phyloP scores from a whole-genome alignment of 345 rosid genomes.

The thale cress (Arabidopsis thaliana) region DNA sequence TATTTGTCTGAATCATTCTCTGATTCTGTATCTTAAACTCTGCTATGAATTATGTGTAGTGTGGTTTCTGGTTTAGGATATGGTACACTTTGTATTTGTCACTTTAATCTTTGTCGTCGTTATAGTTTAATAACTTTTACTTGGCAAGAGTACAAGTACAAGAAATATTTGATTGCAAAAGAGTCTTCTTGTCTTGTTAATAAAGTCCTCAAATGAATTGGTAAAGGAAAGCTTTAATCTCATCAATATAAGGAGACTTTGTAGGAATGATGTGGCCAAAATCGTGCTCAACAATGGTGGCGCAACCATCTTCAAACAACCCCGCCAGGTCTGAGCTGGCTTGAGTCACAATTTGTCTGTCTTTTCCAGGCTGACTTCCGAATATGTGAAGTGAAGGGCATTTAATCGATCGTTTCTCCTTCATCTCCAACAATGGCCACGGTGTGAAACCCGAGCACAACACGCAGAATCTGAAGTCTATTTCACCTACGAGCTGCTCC shows the following conservation, averaged over 20 bases:
- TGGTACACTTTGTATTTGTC: constrained; percentile 30
- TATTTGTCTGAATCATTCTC: constrained; percentile 20
- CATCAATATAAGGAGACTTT: constrained; percentile 68
- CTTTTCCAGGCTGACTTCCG: constrained; percentile 68
- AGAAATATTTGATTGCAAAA: constrained; percentile 28
- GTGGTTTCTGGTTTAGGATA: constrained; percentile 43
- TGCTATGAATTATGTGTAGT: constrained; percentile 33
- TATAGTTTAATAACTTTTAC: constrained; percentile 13
- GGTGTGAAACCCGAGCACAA: constrained; percentile 80
- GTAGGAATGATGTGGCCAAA: constrained; percentile 92
- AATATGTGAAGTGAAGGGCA: constrained; percentile 92
- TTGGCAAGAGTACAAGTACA: constrained; percentile 30
- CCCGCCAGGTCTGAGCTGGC: constrained; percentile 67
- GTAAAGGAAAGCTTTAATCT: constrained; percentile 67
- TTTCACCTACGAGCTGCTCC: constrained; percentile 53
- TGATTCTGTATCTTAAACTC: constrained; percentile 34
- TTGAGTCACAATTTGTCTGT: constrained; percentile 75
- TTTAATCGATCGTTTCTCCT: constrained; percentile 49
- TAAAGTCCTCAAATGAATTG: constrained; percentile 56
- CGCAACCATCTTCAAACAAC: constrained; percentile 61
- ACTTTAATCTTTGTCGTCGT: constrained; percentile 16
- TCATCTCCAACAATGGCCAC: constrained; percentile 42
- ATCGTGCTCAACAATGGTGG: constrained; percentile 73
- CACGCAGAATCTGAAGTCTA: constrained; percentile 75
- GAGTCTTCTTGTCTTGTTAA: not conserved